Base-by-base conservation (phyloP, 2,329 filamentous ascomycete genomes). In the Pseudogymnoascus sp. region DNA sequence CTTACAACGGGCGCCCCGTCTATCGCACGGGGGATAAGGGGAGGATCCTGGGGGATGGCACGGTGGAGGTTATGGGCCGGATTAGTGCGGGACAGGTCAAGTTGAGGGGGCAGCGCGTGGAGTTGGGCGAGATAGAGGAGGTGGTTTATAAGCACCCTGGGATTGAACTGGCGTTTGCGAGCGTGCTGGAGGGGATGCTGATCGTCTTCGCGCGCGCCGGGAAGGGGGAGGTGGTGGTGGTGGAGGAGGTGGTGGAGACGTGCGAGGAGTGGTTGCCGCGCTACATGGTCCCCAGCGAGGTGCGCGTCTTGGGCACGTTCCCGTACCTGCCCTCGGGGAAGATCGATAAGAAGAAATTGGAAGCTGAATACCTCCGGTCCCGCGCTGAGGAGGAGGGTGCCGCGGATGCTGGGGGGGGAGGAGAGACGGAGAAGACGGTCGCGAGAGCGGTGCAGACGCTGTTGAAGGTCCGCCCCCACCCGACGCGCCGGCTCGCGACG, bases 251-350 rank as follows among this genome's bases (percentile, higher is more conserved):
- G 10, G 70, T 83, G 33, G 71, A 79, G 15, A 82, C 79, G 4
- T 96, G 91, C 74, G 81, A 80, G 61, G 79, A 81, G 61, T 96
- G 91, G 90, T 79, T 97, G 1, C 91, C 92, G 0, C 79, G 80
- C 3, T 95, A 87, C 71, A 96, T 96, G 93, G 76, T 96, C 1
- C 93, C 93, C 0, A 82, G 83, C 3, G 88, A 96, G 65, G 77
- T 96, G 23, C 74, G 91, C 0, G 70, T 89, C 1, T 76, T 89
- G 66, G 68, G 79, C 0, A 78, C 81, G 8, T 87, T 96, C 63
- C 91, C 91, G 0, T 85, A 87, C 62, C 77, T 96, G 19, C 80
- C 91, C 2, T 96, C 91, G 0, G 93, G 93, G 0, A 97, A 97
- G 71, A 81, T 93, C 13, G 89, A 96, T 70, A 86, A 85, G 61